phyloP scores from a whole-genome alignment of 768 basidiomycete genomes.

The Auriscalpium microsporum region DNA sequence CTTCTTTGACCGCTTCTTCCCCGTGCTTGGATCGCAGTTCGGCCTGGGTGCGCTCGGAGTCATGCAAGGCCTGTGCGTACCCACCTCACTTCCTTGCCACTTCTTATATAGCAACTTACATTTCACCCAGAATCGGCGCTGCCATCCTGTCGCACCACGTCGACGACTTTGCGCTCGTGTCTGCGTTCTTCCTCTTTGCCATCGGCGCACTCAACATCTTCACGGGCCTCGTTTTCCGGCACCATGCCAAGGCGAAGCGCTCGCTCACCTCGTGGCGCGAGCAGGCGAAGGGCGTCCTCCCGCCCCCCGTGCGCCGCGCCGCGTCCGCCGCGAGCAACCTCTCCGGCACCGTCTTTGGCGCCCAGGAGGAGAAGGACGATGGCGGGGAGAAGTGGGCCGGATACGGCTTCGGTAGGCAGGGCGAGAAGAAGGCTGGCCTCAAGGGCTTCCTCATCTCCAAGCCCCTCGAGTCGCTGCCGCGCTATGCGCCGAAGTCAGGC shows the following conservation, averaged over 20 bases:
- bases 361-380: background rate
- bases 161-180: slow-evolving; percentile 72
- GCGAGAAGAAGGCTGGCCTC: slow-evolving; percentile 59
- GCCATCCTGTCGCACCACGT: slow-evolving; percentile 70
- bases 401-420: slow-evolving; percentile 73
- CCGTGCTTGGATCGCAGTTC: slow-evolving; percentile 75
- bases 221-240: slow-evolving; percentile 73
- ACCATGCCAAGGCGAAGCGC: slow-evolving; percentile 53
- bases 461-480: slow-evolving; percentile 1
- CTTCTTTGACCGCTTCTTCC: slow-evolving; percentile 82
- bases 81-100: background rate
- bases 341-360: slow-evolving; percentile 6
- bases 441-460: slow-evolving; percentile 32
- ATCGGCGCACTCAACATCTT: slow-evolving; percentile 78
- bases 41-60: slow-evolving; percentile 83
- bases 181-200: slow-evolving; percentile 79
- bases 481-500: slow-evolving; percentile 20
- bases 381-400: slow-evolving; percentile 26
- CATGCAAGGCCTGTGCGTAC: slow-evolving; percentile 73
- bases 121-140: slow-evolving; percentile 47
- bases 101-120: slow-evolving; percentile 2
- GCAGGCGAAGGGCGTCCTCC: slow-evolving; percentile 47
- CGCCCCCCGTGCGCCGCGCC: slow-evolving; percentile 27
- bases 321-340: slow-evolving; percentile 4
- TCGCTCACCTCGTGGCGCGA: slow-evolving; percentile 62